A percentile compares a stretch with the other conserved stretches of the same genome.
phyloP scores from a whole-genome alignment of 495 filamentous ascomycete species.

The Penicillium maclennaniae region DNA sequence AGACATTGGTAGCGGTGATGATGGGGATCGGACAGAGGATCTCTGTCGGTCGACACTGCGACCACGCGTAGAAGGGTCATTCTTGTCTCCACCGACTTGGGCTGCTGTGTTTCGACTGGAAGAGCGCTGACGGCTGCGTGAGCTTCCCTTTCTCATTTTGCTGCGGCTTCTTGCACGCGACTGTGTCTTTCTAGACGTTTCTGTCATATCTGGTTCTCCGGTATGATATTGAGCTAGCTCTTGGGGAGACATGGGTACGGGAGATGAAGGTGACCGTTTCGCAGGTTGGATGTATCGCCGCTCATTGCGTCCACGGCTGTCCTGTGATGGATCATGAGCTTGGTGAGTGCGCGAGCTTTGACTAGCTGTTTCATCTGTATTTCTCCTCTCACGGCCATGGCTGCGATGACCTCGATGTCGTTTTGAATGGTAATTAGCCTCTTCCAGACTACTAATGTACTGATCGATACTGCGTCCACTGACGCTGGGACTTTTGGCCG shows the following conservation, averaged over 20 bases:
- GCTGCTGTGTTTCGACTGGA: conserved; percentile 40
- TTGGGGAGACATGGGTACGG: conserved; percentile 87
- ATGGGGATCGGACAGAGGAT: conserved; percentile 66
- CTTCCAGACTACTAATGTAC: conserved; percentile 82
- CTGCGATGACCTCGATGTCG: conserved; percentile 50
- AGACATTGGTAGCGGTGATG: conserved; percentile 72
- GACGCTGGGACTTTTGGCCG: conserved; percentile 49
- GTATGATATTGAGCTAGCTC: conserved; percentile 61
- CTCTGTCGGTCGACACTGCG: conserved; percentile 55
- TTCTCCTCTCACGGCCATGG: conserved; percentile 55
- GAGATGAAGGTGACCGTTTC: conserved; percentile 85
- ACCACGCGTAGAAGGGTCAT: conserved; percentile 39
- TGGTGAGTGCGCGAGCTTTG: conserved; percentile 44
- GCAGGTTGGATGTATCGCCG: conserved; percentile 72
- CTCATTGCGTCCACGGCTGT: conserved; percentile 61
- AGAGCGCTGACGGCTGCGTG: conserved; percentile 39
- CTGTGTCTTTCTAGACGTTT: conserved; percentile 39
- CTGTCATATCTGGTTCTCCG: conserved; percentile 39
- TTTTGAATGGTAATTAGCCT: conserved; percentile 61
- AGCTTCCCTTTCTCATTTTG: conserved; percentile 33
- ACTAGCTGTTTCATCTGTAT: conserved; percentile 46
- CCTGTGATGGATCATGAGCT: conserved; percentile 60
- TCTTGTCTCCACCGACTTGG: conserved; percentile 45
- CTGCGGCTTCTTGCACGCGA: conserved; percentile 40
- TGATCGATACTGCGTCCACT: conserved; percentile 70